These are phyloP conservation scores for Actinidia arguta DNA, from an alignment of 179 eudicot genomes.

Conservation along the genomic window DNA sequence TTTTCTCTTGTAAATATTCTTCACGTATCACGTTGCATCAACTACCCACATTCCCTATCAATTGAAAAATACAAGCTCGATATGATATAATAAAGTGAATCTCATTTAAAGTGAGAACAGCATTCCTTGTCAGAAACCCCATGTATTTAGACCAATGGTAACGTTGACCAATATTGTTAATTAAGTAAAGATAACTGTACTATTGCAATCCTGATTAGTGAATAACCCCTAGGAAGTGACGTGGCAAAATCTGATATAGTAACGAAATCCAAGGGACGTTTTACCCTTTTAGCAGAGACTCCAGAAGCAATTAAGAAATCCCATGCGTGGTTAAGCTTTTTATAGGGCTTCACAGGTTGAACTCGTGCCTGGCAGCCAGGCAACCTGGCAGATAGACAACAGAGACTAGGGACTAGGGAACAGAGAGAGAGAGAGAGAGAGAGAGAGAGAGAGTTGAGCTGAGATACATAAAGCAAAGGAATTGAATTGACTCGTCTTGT, in stretches of 20 bases:
- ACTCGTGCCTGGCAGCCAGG: not conserved
- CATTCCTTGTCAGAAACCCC: not conserved
- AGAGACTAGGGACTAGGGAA: constrained; percentile 16
- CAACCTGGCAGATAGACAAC: constrained; percentile 15
- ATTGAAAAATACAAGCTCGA: no score
- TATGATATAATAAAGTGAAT: no score
- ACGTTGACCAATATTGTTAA: no score
- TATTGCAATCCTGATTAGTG: not conserved
- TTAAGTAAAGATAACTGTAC: no score
- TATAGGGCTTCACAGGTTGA: constrained; percentile 9
- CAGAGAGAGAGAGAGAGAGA: not conserved
- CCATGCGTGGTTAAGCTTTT: not conserved
- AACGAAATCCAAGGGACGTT: not conserved
- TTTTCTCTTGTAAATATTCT: no score
- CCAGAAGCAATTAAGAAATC: not conserved
- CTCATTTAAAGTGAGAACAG: no score
- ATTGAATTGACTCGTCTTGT: no score
- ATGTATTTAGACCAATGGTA: no score
- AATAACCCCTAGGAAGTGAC: not conserved
- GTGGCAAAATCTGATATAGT: not conserved
- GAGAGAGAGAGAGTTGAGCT: no score
- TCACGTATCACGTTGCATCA: no score
- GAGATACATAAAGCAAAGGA: no score
- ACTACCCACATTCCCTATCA: no score
- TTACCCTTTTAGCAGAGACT: not conserved